Conservation (phyloP, 352 stramenopile species). For the Globisporangium iwayamae region DNA sequence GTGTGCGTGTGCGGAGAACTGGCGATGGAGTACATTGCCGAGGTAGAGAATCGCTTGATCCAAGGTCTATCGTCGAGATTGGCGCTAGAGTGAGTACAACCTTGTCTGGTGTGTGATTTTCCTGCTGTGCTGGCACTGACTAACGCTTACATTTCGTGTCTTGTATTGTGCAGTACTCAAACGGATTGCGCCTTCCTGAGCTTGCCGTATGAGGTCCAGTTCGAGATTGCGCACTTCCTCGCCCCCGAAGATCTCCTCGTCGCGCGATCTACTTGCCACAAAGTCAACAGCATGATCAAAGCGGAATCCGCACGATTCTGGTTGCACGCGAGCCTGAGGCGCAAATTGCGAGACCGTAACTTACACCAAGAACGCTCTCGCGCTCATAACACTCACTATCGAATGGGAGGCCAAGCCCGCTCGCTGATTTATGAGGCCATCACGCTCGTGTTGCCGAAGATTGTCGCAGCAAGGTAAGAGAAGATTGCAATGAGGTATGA, state of each 20-base stretch:
- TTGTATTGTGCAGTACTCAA: constrained; percentile 42
- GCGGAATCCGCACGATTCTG: constrained; percentile 83
- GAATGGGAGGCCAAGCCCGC: constrained; percentile 46
- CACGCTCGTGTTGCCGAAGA: constrained; percentile 71
- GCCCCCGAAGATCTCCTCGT: constrained; percentile 76
- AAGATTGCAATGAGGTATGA: background rate
- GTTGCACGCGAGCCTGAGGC: constrained; percentile 74
- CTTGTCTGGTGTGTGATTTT: background rate
- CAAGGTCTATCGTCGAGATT: constrained; percentile 40
- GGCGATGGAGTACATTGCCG: constrained; percentile 58
- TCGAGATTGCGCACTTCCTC: constrained; percentile 73
- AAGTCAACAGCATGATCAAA: constrained; percentile 80
- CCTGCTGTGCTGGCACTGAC: background rate
- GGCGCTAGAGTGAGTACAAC: constrained; percentile 36
- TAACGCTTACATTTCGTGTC: background rate
- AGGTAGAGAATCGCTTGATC: constrained; percentile 61
- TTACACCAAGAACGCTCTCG: constrained; percentile 43
- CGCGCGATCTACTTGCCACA: constrained; percentile 68
- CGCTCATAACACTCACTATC: constrained; percentile 39
- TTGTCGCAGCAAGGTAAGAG: constrained; percentile 49
- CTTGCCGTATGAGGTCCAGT: constrained; percentile 79
- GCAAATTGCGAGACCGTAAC: constrained; percentile 56
- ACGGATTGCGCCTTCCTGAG: constrained; percentile 56
- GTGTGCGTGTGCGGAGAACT: constrained; percentile 69
- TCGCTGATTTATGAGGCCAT: constrained; percentile 80